These are phyloP conservation scores for Myochromella boudieri DNA, from an alignment of 768 basidiomycete genomes.

Conservation along the genomic window DNA sequence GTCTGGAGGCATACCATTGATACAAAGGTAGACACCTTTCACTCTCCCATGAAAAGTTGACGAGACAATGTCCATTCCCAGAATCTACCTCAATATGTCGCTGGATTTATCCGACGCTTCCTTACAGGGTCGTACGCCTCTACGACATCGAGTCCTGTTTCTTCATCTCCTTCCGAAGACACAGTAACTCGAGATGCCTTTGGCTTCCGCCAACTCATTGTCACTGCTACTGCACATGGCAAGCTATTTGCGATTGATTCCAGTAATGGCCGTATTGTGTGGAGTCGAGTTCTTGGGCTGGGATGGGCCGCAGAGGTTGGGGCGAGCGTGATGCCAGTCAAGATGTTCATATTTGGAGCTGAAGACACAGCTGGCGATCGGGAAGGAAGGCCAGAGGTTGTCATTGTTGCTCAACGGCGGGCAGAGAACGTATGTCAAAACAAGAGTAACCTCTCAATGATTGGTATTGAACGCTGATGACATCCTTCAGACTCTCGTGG, in stretches of 20 bases:
- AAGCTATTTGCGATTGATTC: conserved; percentile 85
- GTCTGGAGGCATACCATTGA: conserved; percentile 58
- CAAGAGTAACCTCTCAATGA: too few relatives aligned
- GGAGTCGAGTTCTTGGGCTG: conserved; percentile 76
- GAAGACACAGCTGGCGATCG: conserved; percentile 35
- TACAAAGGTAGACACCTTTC: conserved; percentile 45
- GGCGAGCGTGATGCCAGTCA: conserved; percentile 55
- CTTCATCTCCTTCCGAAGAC: conserved; percentile 21
- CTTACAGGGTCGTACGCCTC: conserved; percentile 65
- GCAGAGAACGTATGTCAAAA: conserved; percentile 58
- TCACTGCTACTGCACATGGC: conserved; percentile 67
- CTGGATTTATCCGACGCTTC: conserved; percentile 70
- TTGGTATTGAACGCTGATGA: conserved; percentile 4
- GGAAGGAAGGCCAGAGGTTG: conserved; percentile 49
- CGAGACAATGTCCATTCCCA: conserved; percentile 38
- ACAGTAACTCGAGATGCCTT: conserved; percentile 69
- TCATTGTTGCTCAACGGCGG: conserved; percentile 58
- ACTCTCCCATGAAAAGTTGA: not conserved
- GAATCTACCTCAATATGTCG: conserved; percentile 70
- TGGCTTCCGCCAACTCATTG: conserved; percentile 83
- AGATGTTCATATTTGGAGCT: conserved; percentile 54
- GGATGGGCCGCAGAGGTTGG: conserved; percentile 64
- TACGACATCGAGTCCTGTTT: conserved; percentile 33
- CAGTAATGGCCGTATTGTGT: conserved; percentile 71
- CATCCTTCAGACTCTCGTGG: conserved; percentile 48